A percentile compares a stretch with the other conserved stretches of the same genome.
phyloP scores from a whole-genome alignment of 2,329 filamentous ascomycete genomes.

The Diaporthe australafricana region DNA sequence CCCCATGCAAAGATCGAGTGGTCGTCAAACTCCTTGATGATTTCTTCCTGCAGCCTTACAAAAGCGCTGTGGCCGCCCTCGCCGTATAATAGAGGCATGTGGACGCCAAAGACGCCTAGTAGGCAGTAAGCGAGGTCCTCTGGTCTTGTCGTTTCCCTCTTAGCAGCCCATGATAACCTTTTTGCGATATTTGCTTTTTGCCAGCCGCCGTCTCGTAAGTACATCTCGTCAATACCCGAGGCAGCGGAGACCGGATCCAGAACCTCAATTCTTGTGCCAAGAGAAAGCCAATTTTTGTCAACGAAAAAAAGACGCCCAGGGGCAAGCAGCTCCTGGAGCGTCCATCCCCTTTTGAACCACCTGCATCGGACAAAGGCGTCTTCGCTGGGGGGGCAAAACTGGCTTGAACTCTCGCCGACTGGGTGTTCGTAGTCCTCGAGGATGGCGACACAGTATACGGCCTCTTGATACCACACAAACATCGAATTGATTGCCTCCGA shows the following conservation, averaged over 20 bases:
- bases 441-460: conserved; percentile 21
- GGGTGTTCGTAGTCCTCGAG: conserved; percentile 26
- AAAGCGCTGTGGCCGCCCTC: conserved; percentile 28
- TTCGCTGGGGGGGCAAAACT: not conserved
- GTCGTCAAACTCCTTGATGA: conserved; percentile 29
- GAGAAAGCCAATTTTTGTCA: conserved; percentile 17
- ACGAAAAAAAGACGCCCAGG: not conserved
- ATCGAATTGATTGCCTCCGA: conserved; percentile 35
- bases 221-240: conserved; percentile 6
- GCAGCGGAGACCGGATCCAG: not conserved
- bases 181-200: conserved; percentile 24
- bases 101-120: conserved; percentile 2
- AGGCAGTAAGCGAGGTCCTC: conserved; percentile 29
- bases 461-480: conserved; percentile 33
- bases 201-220: not conserved
- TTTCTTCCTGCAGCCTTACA: conserved; percentile 26
- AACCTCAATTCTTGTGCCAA: not conserved
- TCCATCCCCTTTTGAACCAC: conserved; percentile 15
- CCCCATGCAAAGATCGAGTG: conserved; percentile 30
- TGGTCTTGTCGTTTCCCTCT: conserved; percentile 18
- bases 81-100: conserved; percentile 22
- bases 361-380: not conserved
- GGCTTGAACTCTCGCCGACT: not conserved
- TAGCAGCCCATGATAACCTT: conserved; percentile 21
- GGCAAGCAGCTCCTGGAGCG: conserved; percentile 14